Percentiles rank a stretch among this genome's conserved stretches.
These are phyloP conservation scores for Polygonum maritimum DNA, from an alignment of 148 eudicot genomes.

Conservation along the genomic window DNA sequence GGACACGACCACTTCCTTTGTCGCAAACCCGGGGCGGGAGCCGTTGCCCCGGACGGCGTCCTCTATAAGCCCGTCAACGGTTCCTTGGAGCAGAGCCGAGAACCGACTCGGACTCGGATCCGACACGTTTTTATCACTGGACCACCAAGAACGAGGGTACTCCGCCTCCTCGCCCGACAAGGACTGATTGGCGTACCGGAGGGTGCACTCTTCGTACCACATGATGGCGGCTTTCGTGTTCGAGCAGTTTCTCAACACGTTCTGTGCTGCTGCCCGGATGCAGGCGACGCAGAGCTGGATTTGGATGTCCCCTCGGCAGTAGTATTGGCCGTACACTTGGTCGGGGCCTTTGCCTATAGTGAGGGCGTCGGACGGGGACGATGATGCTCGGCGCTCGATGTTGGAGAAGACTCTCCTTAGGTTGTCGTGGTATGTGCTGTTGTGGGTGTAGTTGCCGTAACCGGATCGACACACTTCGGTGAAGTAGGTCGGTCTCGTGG, in stretches of 20 bases:
- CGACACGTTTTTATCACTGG: not conserved
- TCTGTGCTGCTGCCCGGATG: not conserved
- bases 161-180: not conserved
- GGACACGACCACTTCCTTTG: not conserved
- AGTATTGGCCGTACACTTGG: not conserved
- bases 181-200: not conserved
- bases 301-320: not conserved
- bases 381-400: not conserved
- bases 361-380: not conserved
- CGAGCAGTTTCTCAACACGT: not conserved
- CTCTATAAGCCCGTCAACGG: not conserved
- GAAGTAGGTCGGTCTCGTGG: not conserved
- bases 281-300: not conserved
- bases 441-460: not conserved
- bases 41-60: not conserved
- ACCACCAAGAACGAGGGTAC: slow-evolving; percentile 6
- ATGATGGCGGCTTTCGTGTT: not conserved
- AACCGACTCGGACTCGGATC: not conserved
- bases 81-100: not conserved
- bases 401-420: not conserved
- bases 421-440: not conserved
- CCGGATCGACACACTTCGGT: not conserved
- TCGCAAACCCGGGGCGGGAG: not conserved
- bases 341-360: not conserved
- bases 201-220: slow-evolving; percentile 4